Percentiles rank a stretch among this genome's conserved stretches.
These are phyloP conservation scores for Setaria viridis DNA, from an alignment of 202 grass and related monocot genomes.

Conservation along the genomic window DNA sequence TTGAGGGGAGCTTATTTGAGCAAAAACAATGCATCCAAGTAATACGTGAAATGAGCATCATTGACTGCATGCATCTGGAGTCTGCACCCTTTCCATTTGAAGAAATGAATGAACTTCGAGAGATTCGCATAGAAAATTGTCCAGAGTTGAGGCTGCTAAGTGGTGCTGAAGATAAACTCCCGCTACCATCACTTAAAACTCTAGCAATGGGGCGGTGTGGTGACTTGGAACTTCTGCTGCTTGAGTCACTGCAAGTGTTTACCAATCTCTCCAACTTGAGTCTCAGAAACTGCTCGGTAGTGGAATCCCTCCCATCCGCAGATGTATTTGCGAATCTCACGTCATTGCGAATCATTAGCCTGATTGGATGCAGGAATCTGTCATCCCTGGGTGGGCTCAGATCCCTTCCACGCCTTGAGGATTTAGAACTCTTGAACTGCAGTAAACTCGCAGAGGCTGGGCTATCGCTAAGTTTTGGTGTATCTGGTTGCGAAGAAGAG, in stretches of 20 bases:
- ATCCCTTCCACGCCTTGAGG: rapidly evolving
- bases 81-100: neutral
- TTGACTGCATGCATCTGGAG: neutral
- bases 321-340: neutral
- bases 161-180: neutral
- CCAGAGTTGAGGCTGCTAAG: neutral
- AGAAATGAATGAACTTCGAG: neutral
- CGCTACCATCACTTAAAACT: rapidly evolving
- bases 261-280: neutral
- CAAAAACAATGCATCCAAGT: neutral
- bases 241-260: neutral
- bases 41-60: rapidly evolving
- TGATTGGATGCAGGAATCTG: neutral
- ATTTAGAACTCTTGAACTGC: rapidly evolving
- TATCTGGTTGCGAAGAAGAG: constrained; percentile 2
- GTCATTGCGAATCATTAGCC: rapidly evolving
- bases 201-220: rapidly evolving
- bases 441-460: neutral
- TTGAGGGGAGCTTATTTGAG: constrained; percentile 14
- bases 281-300: rapidly evolving
- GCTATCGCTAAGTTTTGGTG: neutral
- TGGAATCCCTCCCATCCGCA: neutral
- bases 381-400: neutral
- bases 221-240: neutral
- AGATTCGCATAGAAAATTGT: rapidly evolving